Percentiles rank a stretch among this genome's conserved stretches.
Evolutionary conservation across 768 basidiomycete species (phyloP).

Genomic region (Tricholoma saponaceum): DNA sequence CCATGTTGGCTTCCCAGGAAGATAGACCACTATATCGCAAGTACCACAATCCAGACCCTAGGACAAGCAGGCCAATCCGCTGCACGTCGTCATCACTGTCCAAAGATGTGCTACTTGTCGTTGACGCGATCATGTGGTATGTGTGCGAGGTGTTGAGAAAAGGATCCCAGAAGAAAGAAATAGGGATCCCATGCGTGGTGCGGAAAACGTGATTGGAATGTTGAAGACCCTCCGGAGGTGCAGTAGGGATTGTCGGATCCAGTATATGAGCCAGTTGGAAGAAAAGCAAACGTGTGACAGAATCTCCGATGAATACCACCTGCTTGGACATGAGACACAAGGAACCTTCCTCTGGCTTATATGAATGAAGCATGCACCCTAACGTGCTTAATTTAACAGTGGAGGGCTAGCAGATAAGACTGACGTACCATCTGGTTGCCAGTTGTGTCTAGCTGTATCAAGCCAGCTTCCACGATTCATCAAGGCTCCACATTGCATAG

Average conservation of each 20-base stretch:
- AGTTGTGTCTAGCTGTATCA: constrained; percentile 59
- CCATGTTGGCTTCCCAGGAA: constrained; percentile 75
- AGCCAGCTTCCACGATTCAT: constrained; percentile 77
- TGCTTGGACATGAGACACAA: constrained; percentile 55
- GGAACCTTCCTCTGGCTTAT: constrained; percentile 49
- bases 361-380: constrained; percentile 81
- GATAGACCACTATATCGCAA: constrained; percentile 80
- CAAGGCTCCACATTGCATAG: constrained; percentile 67
- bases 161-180: constrained; percentile 83
- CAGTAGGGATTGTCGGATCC: constrained; percentile 54
- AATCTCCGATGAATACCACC: constrained; percentile 82
- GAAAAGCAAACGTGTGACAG: constrained; percentile 74
- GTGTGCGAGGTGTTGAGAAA: constrained; percentile 71
- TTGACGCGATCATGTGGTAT: constrained; percentile 33
- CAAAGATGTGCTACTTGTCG: constrained; percentile 1
- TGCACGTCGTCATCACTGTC: constrained; percentile 2
- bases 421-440: constrained; percentile 82
- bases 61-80: constrained; percentile 62
- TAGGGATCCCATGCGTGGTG: constrained; percentile 39
- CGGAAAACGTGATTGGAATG: constrained; percentile 60
- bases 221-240: constrained; percentile 55
- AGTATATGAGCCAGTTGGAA: constrained; percentile 65
- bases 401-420: not conserved
- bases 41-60: constrained; percentile 90
- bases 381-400: not conserved